phyloP scores from a whole-genome alignment of 1,284 basidiomycete species.

The Austroboletus novae-zelandiae region DNA sequence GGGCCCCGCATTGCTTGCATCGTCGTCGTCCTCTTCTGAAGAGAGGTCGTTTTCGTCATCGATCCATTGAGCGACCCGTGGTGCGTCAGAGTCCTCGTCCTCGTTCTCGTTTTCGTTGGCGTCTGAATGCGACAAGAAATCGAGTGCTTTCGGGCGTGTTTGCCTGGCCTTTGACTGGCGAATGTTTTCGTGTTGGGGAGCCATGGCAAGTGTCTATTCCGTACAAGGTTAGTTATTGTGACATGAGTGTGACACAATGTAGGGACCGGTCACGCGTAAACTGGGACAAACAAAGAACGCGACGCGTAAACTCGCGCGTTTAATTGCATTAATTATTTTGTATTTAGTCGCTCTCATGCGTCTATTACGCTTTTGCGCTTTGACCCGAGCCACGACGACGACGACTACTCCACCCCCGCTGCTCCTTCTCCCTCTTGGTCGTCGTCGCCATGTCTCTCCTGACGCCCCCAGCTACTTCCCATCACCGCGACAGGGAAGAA shows the following conservation, averaged over 20 bases:
- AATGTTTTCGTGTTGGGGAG: background rate
- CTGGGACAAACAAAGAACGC: constrained; percentile 29
- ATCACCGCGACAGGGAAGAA: constrained; percentile 55
- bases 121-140: constrained; percentile 14
- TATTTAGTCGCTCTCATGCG: constrained; percentile 22
- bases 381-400: constrained; percentile 20
- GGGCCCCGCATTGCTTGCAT: constrained; percentile 20
- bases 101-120: background rate
- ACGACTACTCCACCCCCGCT: constrained; percentile 9
- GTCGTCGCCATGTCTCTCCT: constrained; percentile 44
- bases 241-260: background rate
- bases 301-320: constrained; percentile 38
- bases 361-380: constrained; percentile 1
- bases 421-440: background rate
- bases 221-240: too few relatives aligned
- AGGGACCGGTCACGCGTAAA: constrained; percentile 25
- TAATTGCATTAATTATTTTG: constrained; percentile 33
- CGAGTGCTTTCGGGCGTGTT: constrained; percentile 16
- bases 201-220: too few relatives aligned
- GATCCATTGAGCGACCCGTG: constrained; percentile 54
- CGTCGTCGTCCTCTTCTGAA: constrained; percentile 6
- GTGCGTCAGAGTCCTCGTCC: constrained; percentile 35
- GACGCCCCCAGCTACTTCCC: constrained; percentile 63
- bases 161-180: constrained; percentile 5
- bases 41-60: constrained; percentile 45